Evolutionary conservation across 2,329 filamentous ascomycete genomes (phyloP), one percentile per base, ranked within the genome.

Genomic region (Fusarium sp.): DNA sequence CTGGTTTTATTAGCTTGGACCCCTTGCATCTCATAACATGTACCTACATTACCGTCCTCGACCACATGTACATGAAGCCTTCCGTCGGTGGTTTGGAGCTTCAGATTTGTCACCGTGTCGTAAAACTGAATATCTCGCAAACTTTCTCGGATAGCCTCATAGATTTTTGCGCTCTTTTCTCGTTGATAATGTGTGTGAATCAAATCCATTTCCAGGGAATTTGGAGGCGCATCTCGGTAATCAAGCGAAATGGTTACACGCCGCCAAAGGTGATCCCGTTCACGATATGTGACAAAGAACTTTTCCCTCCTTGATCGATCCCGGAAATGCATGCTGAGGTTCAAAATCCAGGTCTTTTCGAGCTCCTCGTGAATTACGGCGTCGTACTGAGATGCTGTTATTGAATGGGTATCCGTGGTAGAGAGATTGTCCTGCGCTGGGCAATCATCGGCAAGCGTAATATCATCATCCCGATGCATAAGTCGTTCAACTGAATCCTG

Each of bases 301-400:
- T 99, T 99, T 79, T 99, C 96, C 43, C 95, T 88, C 73, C 93
- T 92, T 14, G 94, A 97, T 74, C 92, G 91, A 81, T 99, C 96
- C 62, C 94, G 89, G 79, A 98, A 99, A 79, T 97, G 94, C 96
- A 99, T 98, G 80, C 94, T 98, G 63, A 98, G 86, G 76, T 99
- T 99, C 72, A 99, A 84, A 63, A 99, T 98, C 96, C 96, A 99
- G 75, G 88, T 91, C 64, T 86, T 88, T 75, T 98, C 94, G 57
- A 98, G 86, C 79, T 98, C 95, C 67, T 92, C 89, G 69, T 92
- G 89, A 69, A 97, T 87, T 73, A 88, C 84, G 53, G 84, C 82
- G 54, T 92, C 88, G 73, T 92, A 87, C 61, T 85, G 81, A 4
- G 85, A 84, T 5, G 82, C 82, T 17, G 85, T 84, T 66, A 84